Conservation (phyloP, 192 early-diverging fungal species). For the Obelidium mucronatum region DNA sequence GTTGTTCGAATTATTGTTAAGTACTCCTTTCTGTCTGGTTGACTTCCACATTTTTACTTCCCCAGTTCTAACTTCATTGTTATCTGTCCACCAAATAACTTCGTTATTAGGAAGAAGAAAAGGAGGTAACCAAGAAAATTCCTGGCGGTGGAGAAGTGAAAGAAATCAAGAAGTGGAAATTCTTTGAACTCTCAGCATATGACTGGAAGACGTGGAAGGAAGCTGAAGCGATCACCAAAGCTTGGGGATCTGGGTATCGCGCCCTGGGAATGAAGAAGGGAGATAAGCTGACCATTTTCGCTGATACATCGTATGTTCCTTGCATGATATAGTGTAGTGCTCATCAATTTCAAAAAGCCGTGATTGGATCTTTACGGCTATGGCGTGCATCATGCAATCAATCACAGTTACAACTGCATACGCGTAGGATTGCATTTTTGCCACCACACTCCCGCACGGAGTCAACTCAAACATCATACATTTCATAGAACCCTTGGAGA, state of each 20-base stretch:
- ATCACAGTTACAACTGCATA: constrained; percentile 82
- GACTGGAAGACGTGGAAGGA: constrained; percentile 84
- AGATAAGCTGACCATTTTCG: constrained; percentile 58
- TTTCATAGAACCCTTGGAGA: constrained; percentile 83
- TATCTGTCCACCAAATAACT: too few relatives aligned
- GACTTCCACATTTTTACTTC: neutral
- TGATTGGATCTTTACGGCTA: constrained; percentile 72
- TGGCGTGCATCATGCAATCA: constrained; percentile 71
- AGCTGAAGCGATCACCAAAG: constrained; percentile 52
- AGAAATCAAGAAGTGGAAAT: constrained; percentile 85
- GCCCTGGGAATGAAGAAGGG: constrained; percentile 64
- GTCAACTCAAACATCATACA: constrained; percentile 78
- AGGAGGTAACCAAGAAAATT: constrained; percentile 67
- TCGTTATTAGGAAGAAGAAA: constrained; percentile 78
- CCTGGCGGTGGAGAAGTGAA: constrained; percentile 61
- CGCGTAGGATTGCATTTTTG: constrained; percentile 8
- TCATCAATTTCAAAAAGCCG: constrained; percentile 26
- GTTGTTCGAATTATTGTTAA: constrained; percentile 65
- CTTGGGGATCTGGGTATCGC: constrained; percentile 77
- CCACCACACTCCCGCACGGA: constrained; percentile 57
- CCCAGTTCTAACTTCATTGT: neutral
- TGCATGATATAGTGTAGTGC: neutral
- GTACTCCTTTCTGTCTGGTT: constrained; percentile 39
- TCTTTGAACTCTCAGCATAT: constrained; percentile 78
- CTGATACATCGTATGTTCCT: constrained; percentile 43